Evolutionary conservation across 768 basidiomycete species (phyloP).

Genomic region (Hypholoma sublateritium): DNA sequence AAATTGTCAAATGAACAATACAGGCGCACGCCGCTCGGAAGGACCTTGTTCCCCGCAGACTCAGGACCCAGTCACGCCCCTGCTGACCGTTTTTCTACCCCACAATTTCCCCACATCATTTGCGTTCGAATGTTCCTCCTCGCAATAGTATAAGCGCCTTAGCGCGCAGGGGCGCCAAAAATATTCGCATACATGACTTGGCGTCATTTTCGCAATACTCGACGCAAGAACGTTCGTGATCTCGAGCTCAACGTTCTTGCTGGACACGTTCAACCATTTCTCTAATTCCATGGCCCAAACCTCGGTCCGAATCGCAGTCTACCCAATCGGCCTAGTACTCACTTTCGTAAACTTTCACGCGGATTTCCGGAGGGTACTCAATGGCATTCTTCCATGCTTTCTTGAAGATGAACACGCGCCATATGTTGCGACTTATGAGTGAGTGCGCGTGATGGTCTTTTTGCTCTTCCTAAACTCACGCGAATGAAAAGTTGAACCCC

Average conservation of each 20-base stretch:
- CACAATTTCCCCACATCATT: slow-evolving; percentile 3
- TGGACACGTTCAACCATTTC: too few relatives aligned
- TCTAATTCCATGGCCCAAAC: too few relatives aligned
- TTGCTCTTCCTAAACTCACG: too few relatives aligned
- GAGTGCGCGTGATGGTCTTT: not conserved
- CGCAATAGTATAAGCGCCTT: too few relatives aligned
- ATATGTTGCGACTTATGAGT: not conserved
- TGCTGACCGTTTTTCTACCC: slow-evolving; percentile 3
- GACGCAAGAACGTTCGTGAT: not conserved
- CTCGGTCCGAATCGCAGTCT: too few relatives aligned
- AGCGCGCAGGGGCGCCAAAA: not conserved
- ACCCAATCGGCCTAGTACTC: too few relatives aligned
- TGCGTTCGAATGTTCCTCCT: too few relatives aligned
- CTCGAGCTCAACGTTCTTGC: too few relatives aligned
- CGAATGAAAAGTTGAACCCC: too few relatives aligned
- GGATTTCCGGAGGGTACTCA: too few relatives aligned
- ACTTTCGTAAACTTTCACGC: too few relatives aligned
- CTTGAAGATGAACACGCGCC: not conserved
- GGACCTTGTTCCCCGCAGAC: slow-evolving; percentile 17
- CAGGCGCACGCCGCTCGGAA: slow-evolving; percentile 10
- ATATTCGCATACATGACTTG: not conserved
- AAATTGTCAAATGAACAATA: slow-evolving; percentile 1
- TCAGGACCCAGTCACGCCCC: not conserved
- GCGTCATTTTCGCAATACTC: not conserved
- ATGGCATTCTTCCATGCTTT: too few relatives aligned